Conservation (phyloP, 768 basidiomycete species). For the Collybia nuda region DNA sequence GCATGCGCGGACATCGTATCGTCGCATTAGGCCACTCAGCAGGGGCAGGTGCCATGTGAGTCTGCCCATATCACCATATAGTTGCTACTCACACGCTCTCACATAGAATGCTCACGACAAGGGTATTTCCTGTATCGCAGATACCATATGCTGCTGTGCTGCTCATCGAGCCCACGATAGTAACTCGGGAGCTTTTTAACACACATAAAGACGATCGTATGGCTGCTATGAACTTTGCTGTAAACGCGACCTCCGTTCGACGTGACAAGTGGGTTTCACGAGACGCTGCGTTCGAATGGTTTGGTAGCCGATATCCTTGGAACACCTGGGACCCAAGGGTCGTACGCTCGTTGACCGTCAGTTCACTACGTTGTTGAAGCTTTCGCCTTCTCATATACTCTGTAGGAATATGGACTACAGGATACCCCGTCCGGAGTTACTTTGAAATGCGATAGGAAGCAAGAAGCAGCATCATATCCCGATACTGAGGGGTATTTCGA, state of each 20-base stretch:
- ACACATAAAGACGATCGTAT: constrained; percentile 6
- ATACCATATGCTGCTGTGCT: constrained; percentile 4
- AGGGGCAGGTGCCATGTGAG: constrained; percentile 12
- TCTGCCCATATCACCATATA: background rate
- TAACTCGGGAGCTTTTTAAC: constrained; percentile 6
- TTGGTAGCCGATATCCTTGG: constrained; percentile 45
- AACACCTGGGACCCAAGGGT: constrained; percentile 42
- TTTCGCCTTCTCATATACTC: background rate
- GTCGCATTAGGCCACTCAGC: constrained; percentile 17
- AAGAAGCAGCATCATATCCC: constrained; percentile 46
- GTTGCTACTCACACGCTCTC: no score
- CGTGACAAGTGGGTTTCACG: constrained; percentile 39
- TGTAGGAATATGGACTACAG: constrained; percentile 35
- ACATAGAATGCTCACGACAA: background rate
- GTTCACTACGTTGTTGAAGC: constrained; percentile 11
- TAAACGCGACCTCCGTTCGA: constrained; percentile 33
- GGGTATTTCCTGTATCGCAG: background rate
- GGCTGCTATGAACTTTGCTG: constrained; percentile 21
- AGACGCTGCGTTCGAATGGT: constrained; percentile 40
- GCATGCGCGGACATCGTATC: constrained; percentile 13
- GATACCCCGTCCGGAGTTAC: constrained; percentile 24
- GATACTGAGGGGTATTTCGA: constrained; percentile 45
- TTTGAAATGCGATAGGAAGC: constrained; percentile 43
- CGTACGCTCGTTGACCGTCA: constrained; percentile 35
- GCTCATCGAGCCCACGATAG: constrained; percentile 7